These are phyloP conservation scores for Penicillium sp. DNA, from an alignment of 2,329 filamentous ascomycete genomes.

Conservation along the genomic window DNA sequence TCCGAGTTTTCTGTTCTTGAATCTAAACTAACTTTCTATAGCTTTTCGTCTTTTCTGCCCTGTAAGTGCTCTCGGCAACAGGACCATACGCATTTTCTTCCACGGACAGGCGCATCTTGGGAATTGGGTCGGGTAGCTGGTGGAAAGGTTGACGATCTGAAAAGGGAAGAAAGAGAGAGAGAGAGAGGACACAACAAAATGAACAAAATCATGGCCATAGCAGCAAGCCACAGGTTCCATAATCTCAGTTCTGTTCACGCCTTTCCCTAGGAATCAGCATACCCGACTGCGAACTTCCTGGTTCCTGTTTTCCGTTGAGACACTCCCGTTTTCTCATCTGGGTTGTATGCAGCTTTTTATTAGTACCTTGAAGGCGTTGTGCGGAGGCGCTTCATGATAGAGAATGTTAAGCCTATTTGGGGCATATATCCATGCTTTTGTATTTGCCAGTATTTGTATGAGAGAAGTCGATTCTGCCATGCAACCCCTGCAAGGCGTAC, in stretches of 20 bases:
- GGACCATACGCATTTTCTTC: conserved; percentile 18
- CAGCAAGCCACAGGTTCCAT: conserved; percentile 24
- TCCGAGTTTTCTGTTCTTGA: not conserved
- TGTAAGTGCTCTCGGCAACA: conserved; percentile 46
- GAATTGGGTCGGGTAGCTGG: conserved; percentile 18
- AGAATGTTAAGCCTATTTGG: conserved; percentile 28
- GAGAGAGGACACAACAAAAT: conserved; percentile 2
- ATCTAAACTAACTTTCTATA: conserved; percentile 34
- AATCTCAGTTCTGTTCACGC: conserved; percentile 23
- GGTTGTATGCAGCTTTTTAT: conserved; percentile 14
- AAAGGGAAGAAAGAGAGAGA: conserved; percentile 14
- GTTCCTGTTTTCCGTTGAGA: conserved; percentile 11
- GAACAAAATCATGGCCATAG: conserved; percentile 22
- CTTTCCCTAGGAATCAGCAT: not conserved
- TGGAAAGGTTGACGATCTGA: conserved; percentile 15
- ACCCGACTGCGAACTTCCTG: conserved; percentile 7
- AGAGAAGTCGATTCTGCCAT: not conserved
- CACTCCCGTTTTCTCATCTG: conserved; percentile 4
- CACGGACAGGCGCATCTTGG: conserved; percentile 26
- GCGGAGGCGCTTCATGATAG: conserved; percentile 32
- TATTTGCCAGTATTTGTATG: not conserved
- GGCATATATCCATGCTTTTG: not conserved
- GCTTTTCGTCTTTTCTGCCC: conserved; percentile 77
- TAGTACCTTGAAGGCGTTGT: conserved; percentile 28
- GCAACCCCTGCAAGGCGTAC: not conserved